phyloP scores from a whole-genome alignment of 208 protist species.

The Giardia duodenalis region DNA sequence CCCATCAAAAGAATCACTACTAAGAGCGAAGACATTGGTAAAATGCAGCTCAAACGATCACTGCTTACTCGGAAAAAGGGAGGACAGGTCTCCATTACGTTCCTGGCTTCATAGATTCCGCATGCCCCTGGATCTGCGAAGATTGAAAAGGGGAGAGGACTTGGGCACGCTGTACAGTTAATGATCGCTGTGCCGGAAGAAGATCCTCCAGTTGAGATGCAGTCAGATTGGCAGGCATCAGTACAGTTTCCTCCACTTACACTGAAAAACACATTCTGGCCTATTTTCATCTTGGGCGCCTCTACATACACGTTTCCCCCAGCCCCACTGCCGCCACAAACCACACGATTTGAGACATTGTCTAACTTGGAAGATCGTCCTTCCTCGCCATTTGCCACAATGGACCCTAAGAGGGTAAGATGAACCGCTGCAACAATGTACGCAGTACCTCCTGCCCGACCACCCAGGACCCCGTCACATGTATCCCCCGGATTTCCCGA shows the following conservation, averaged over 20 bases:
- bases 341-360: neutral
- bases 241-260: neutral
- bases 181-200: neutral
- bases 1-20: neutral
- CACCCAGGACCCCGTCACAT: neutral
- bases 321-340: neutral
- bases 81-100: neutral
- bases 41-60: neutral
- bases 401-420: neutral
- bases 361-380: neutral
- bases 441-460: neutral
- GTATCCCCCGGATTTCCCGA: neutral
- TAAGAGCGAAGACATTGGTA: neutral
- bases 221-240: neutral
- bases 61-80: neutral
- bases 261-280: neutral
- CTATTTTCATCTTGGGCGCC: neutral
- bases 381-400: neutral
- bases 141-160: neutral
- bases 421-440: neutral
- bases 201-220: neutral
- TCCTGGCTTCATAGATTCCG: neutral
- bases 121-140: neutral
- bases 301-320: neutral
- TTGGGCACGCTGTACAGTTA: neutral